Percentiles rank a stretch among this genome's conserved stretches.
These are phyloP conservation scores for Phytopythium vexans DNA, from an alignment of 352 stramenopile genomes.

Conservation along the genomic window DNA sequence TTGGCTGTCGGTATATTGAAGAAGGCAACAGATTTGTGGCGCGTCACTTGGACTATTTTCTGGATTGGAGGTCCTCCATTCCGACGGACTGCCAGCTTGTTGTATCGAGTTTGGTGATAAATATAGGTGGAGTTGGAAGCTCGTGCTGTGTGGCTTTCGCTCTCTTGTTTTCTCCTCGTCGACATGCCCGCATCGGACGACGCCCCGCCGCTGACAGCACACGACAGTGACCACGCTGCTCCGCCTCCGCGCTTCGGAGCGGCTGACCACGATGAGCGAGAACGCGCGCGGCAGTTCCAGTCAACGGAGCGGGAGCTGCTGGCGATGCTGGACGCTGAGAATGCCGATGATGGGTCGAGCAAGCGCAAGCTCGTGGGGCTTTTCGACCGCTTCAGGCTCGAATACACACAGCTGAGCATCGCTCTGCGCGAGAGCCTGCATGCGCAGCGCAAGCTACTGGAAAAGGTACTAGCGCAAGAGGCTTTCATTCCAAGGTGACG, in stretches of 20 bases:
- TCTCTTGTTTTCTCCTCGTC: too few species aligned
- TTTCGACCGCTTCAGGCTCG: constrained; percentile 62
- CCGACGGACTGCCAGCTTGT: too few species aligned
- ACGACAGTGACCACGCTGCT: background rate
- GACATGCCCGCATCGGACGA: too few species aligned
- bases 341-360: constrained; percentile 40
- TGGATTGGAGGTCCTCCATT: constrained; percentile 44
- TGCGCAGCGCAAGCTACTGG: constrained; percentile 50
- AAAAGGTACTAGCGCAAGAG: too few species aligned
- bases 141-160: too few species aligned
- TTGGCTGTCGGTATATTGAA: constrained; percentile 44
- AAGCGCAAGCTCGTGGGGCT: constrained; percentile 61
- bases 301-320: constrained; percentile 47
- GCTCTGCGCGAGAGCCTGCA: constrained; percentile 50
- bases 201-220: background rate
- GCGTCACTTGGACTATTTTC: constrained; percentile 35
- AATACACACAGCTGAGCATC: constrained; percentile 58
- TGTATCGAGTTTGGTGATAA: too few species aligned
- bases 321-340: constrained; percentile 42
- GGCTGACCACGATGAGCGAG: constrained; percentile 20
- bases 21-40: constrained; percentile 40
- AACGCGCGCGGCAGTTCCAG: constrained; percentile 33
- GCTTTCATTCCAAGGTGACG: too few species aligned
- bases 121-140: too few species aligned
- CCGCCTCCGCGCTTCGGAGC: background rate